Base-by-base conservation (phyloP, 1,284 basidiomycete genomes). In the Fomitiporia mediterranea region DNA sequence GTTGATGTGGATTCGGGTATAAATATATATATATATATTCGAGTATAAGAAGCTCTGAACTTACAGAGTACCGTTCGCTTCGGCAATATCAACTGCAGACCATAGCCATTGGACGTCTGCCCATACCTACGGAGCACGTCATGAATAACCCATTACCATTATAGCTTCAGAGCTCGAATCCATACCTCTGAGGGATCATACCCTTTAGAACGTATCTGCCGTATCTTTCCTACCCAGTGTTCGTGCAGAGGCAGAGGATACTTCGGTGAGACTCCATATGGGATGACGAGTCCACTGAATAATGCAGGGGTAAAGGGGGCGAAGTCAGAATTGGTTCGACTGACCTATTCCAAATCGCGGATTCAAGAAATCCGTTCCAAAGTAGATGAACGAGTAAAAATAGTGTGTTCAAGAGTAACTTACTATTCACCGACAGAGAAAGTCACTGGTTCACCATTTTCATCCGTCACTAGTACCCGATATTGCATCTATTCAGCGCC, bases 171-270 rank as follows among this genome's bases (percentile, higher is more conserved):
- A 9, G n/a, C 28, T 21, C 6, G 7, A 3, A 13, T 15, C 38
- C 40, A 25, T 6, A 59, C 58, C 43, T 56, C 58, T n/a, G 54
- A 28, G 17, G 28, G 27, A 35, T 59, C 58, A 27, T 48, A 13
- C 23, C 23, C 35, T 23, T 38, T 28, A 17, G 53, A 53, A 4
- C 58, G 47, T 1, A 59, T 53, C 8, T 56, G 54, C n/a, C 30
- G 30, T 17, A 59, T 59, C 32, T 46, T 51, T n/a, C 58, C 58
- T 4, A 59, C 51, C 58, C 58, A 59, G 19, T 56, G 38, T 13
- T 56, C 50, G 13, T 54, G 52, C 3, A 39, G 7, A 21, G 37
- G 34, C 17, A 54, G 9, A 3, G 47, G 34, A 4, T 38, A 28
- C 2, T 37, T 40, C 2, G 53, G n/a, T 8, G 11, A 0, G 4